Conservation (phyloP, 805 yeast species). For the Myxozyma neglecta region DNA sequence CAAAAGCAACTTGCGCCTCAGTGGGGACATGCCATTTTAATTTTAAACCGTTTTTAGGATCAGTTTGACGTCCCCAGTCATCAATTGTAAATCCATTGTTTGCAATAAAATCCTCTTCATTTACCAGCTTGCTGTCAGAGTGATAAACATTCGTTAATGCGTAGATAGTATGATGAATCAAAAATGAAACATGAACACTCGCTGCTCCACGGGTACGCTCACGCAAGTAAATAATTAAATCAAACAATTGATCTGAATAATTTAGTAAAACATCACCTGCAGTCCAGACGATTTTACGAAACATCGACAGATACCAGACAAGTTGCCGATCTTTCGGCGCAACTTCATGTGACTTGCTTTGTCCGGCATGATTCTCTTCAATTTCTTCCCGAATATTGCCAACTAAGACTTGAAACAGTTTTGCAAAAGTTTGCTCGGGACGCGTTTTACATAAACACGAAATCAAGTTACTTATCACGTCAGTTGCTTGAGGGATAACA, state of each 20-base stretch:
- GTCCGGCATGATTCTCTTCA: constrained; percentile 77
- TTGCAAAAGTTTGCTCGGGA: constrained; percentile 50
- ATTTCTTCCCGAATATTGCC: constrained; percentile 64
- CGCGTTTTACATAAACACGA: constrained; percentile 71
- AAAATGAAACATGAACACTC: constrained; percentile 58
- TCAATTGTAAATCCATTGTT: constrained; percentile 37
- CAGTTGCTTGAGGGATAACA: constrained; percentile 57
- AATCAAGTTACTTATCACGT: constrained; percentile 67
- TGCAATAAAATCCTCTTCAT: constrained; percentile 10
- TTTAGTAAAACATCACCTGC: constrained; percentile 55
- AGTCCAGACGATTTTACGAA: constrained; percentile 70
- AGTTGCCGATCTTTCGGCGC: constrained; percentile 77
- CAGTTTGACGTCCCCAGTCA: constrained; percentile 45
- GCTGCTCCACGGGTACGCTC: constrained; percentile 62
- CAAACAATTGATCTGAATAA: constrained; percentile 48
- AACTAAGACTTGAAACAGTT: constrained; percentile 48
- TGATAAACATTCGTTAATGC: constrained; percentile 56
- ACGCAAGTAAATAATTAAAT: constrained; percentile 48
- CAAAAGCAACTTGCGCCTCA: constrained; percentile 55
- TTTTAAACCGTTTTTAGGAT: constrained; percentile 38
- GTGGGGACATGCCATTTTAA: constrained; percentile 79
- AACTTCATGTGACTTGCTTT: constrained; percentile 63
- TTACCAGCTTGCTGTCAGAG: constrained; percentile 31
- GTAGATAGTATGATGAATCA: constrained; percentile 66
- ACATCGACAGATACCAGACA: constrained; percentile 65